Percentiles rank a stretch among this genome's conserved stretches.
These are phyloP conservation scores for Quercus parvula DNA, from an alignment of 306 rosid genomes.

Conservation along the genomic window DNA sequence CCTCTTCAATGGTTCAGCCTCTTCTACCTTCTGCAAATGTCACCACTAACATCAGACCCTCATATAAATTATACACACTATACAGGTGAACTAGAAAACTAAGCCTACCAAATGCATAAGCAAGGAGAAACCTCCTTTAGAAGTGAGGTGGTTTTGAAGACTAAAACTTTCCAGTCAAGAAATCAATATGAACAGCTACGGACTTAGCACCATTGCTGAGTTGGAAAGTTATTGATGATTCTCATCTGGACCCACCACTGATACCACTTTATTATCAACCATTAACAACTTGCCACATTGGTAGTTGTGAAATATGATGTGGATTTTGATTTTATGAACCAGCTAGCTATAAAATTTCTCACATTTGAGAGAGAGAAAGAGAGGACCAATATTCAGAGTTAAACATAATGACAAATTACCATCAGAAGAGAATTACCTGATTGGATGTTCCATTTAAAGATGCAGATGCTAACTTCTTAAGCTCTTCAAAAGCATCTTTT, in stretches of 20 bases:
- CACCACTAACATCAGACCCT: slow-evolving; percentile 7
- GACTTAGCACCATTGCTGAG: not conserved
- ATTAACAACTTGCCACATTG: too few relatives aligned
- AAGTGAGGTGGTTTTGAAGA: not conserved
- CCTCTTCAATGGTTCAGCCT: slow-evolving; percentile 50
- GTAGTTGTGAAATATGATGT: not conserved
- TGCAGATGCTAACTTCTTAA: slow-evolving; percentile 73
- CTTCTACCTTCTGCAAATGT: slow-evolving; percentile 33
- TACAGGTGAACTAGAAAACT: not conserved
- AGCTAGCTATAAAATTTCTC: not conserved
- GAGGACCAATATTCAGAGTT: not conserved
- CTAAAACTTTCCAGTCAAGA: not conserved
- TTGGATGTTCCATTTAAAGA: slow-evolving; percentile 59
- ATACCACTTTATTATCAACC: too few relatives aligned
- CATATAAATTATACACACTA: not conserved
- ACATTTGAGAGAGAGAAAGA: not conserved
- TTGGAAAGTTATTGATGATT: too few relatives aligned
- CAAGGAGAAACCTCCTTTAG: not conserved
- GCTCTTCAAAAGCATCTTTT: slow-evolving; percentile 95
- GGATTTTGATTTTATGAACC: not conserved
- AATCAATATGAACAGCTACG: not conserved
- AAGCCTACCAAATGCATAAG: not conserved
- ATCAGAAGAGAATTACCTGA: slow-evolving; percentile 39
- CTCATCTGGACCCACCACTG: too few relatives aligned
- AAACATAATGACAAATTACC: not conserved